Evolutionary conservation across 176 grass and related monocot genomes (phyloP), one percentile per base, ranked within the genome.

Genomic region (Hsuehochloa calcarea): DNA sequence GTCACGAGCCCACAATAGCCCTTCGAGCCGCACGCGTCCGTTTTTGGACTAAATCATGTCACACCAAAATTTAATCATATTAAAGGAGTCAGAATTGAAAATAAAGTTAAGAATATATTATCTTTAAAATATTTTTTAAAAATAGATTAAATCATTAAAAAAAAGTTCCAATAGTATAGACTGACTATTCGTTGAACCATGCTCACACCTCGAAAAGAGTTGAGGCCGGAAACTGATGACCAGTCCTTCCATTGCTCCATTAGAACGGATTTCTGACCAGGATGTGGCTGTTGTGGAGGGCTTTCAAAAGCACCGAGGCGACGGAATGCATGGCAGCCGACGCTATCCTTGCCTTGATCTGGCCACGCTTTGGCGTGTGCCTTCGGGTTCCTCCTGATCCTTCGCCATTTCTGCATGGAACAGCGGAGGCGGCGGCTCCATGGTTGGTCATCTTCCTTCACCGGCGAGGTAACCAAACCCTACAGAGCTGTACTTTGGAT

Each of bases 331-430:
- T 19, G 0, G 84, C 84, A 1, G 56, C 67, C 10, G 66, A 82
- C 6, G 74, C 83, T 79, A 86, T 90, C 65, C 54, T 85, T 11
- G 72, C 78, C 39, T 90, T 90, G 71, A 90, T 90, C 79, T 83
- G 83, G 34, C 84, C 88, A 12, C 71, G 88, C 65, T 47, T 73
- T 1, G 88, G 84, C 38, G 80, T 67, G 75, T 39, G 35, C 52
- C 83, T 70, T 46, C 65, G 26, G 2, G 60, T 68, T 49, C 26
- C 45, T 15, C 13, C 47, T 38, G 50, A 55, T 5, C 38, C 27
- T 20, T 72, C 13, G 5, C 82, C 38, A 47, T 54, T 60, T 38
- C 82, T 74, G 9, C 60, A 29, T 9, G 26, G 38, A 85, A 4
- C 35, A 15, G 26, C 10, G 14, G 3, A 10, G 12, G 23, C 17